Evolutionary conservation across 1,139 yeast genomes (phyloP).

Genomic region (Starmera stellimalicola): DNA sequence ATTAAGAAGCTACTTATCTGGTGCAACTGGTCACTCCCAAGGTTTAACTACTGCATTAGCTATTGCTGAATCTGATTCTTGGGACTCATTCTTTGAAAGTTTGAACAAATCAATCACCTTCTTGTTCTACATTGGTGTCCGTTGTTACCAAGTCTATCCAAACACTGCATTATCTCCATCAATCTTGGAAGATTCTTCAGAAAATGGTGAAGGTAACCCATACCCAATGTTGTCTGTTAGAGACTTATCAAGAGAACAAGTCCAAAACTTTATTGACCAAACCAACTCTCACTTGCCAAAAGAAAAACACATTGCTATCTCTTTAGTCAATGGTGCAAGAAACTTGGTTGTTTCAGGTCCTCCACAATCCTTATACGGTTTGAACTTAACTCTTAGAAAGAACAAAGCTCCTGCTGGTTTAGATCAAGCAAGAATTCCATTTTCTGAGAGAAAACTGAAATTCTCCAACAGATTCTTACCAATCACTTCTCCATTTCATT

Average conservation of each 20-base stretch:
- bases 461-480: constrained; percentile 93
- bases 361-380: constrained; percentile 96
- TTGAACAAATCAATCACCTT: constrained; percentile 74
- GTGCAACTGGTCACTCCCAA: constrained; percentile 97
- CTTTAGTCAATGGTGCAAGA: constrained; percentile 91
- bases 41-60: constrained; percentile 94
- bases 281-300: constrained; percentile 90
- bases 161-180: constrained; percentile 92
- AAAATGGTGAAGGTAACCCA: constrained; percentile 93
- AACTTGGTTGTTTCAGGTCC: constrained; percentile 96
- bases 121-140: constrained; percentile 86
- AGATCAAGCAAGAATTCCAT: constrained; percentile 91
- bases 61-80: constrained; percentile 73
- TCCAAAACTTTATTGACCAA: constrained; percentile 67
- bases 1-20: constrained; percentile 58
- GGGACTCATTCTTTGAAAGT: constrained; percentile 72
- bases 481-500: constrained; percentile 94
- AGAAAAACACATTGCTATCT: constrained; percentile 84
- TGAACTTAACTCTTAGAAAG: constrained; percentile 83
- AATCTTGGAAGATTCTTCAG: constrained; percentile 84
- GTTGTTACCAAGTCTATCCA: constrained; percentile 87
- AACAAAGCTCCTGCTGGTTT: constrained; percentile 91
- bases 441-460: constrained; percentile 84
- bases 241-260: constrained; percentile 74
- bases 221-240: constrained; percentile 95